These are phyloP conservation scores for Geranomyces michiganensis DNA, from an alignment of 192 early-diverging fungal species.

Conservation along the genomic window DNA sequence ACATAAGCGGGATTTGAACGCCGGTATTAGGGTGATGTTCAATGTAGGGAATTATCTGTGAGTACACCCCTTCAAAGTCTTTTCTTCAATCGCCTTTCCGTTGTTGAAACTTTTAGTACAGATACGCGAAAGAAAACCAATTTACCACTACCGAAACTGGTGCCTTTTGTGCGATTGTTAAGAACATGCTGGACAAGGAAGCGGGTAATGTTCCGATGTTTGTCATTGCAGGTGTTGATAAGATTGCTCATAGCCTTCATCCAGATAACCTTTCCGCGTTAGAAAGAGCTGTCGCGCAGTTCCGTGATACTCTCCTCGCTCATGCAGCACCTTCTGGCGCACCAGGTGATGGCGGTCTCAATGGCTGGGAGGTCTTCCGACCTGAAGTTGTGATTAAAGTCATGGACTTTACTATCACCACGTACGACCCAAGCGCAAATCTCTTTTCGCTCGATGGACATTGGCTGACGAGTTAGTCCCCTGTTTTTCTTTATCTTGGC, in stretches of 20 bases:
- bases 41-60: conserved; percentile 24
- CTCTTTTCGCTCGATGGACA: too few species aligned
- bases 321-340: conserved; percentile 9
- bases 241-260: neutral
- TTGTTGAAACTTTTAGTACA: neutral
- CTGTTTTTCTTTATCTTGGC: neutral
- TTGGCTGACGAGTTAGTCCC: neutral
- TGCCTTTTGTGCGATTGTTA: conserved; percentile 35
- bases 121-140: conserved; percentile 35
- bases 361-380: conserved; percentile 31
- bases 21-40: conserved; percentile 20
- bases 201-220: neutral
- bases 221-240: neutral
- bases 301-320: conserved; percentile 19
- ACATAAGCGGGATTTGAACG: conserved; percentile 15
- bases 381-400: conserved; percentile 18
- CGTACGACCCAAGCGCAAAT: conserved; percentile 12
- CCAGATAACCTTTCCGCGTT: conserved; percentile 9
- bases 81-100: neutral
- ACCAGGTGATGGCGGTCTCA: neutral
- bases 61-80: neutral
- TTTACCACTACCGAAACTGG: conserved; percentile 30
- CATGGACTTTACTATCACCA: conserved; percentile 28
- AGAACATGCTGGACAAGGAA: conserved; percentile 24
- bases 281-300: conserved; percentile 20